A percentile compares a stretch with the other conserved stretches of the same genome.
Evolutionary conservation across 495 filamentous ascomycete genomes (phyloP).

Genomic region (Daldinia decipiens): DNA sequence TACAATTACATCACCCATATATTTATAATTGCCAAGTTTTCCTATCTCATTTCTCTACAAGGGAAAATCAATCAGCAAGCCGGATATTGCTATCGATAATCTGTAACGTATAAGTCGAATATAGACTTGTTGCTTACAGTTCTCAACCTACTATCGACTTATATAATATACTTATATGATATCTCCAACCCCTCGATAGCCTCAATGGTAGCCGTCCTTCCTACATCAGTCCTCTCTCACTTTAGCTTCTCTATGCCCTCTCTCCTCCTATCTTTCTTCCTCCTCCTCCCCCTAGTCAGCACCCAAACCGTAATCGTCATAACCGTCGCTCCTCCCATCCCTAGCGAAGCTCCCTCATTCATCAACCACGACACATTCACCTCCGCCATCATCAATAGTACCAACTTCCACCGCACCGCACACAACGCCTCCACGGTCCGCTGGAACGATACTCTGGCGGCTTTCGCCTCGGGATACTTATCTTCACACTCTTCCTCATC

Average conservation of each 20-base stretch:
- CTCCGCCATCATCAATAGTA: conserved; percentile 68
- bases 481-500: conserved; percentile 43
- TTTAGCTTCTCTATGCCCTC: not conserved
- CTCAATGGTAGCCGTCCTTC: not conserved
- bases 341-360: conserved; percentile 57
- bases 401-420: conserved; percentile 71
- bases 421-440: conserved; percentile 69
- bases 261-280: conserved; percentile 14
- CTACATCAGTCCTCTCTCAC: not conserved
- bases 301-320: conserved; percentile 41
- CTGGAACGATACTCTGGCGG: conserved; percentile 73
- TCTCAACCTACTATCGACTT: not conserved
- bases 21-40: not conserved
- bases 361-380: conserved; percentile 61
- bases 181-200: not conserved
- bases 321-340: conserved; percentile 45
- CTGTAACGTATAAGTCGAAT: not conserved
- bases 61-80: not conserved
- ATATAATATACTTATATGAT: not conserved
- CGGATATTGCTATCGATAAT: conserved; percentile 10
- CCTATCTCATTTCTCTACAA: not conserved
- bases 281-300: conserved; percentile 22
- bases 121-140: conserved; percentile 5
- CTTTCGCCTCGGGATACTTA: conserved; percentile 60
- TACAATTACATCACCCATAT: conserved; percentile 1